These are phyloP conservation scores for Saccharomycopsis hybrid DNA, from an alignment of 1,139 yeast species.

Conservation along the genomic window DNA sequence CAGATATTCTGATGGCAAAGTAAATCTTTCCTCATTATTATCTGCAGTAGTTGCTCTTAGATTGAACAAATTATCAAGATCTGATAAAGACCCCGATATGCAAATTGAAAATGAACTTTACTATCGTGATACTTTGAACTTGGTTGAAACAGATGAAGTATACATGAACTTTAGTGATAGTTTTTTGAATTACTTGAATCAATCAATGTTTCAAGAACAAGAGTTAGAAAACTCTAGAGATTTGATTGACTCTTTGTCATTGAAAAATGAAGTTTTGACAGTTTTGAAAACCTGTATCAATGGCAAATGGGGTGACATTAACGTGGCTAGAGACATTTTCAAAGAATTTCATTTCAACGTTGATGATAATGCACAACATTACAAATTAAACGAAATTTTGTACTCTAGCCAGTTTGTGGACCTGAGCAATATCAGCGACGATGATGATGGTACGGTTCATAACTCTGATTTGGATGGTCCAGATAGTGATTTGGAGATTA, in stretches of 20 bases:
- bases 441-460: background rate
- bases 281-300: conserved; percentile 17
- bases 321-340: conserved; percentile 21
- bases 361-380: conserved; percentile 5
- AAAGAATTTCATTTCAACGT: conserved; percentile 9
- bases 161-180: conserved; percentile 4
- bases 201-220: background rate
- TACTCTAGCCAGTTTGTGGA: conserved; percentile 2
- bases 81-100: conserved; percentile 18
- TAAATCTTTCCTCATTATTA: conserved; percentile 11
- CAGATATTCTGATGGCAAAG: conserved; percentile 15
- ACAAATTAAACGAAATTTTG: conserved; percentile 4
- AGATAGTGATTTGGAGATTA: background rate
- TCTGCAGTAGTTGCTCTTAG: conserved; percentile 5
- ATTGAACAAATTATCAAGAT: conserved; percentile 9
- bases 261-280: conserved; percentile 4
- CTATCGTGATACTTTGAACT: conserved; percentile 10
- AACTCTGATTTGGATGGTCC: too few relatives aligned
- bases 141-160: conserved; percentile 1
- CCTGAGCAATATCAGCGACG: background rate
- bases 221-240: background rate
- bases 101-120: conserved; percentile 14
- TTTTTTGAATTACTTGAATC: background rate
- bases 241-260: background rate
- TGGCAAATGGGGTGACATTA: conserved; percentile 26